These are phyloP conservation scores for Magnolia kwangsiensis DNA, from an alignment of 164 flowering plant species.

Conservation along the genomic window DNA sequence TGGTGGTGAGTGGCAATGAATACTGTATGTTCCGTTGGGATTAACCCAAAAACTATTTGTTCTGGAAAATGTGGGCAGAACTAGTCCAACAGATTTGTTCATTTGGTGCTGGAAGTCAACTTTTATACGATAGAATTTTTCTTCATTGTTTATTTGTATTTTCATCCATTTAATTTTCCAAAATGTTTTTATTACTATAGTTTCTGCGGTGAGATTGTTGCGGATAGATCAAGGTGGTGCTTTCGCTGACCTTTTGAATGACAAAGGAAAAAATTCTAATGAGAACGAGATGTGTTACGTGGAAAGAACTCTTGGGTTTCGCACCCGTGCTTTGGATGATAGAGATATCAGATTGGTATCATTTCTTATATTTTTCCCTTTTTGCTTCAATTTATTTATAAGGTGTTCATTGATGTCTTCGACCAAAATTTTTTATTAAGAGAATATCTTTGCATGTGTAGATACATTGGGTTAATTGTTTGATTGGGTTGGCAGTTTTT, in stretches of 20 bases:
- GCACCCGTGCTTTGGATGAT: constrained; percentile 67
- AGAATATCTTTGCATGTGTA: neutral
- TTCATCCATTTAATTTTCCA: neutral
- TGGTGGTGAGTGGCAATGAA: no score
- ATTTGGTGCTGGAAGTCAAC: constrained; percentile 62
- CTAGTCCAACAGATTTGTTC: constrained; percentile 45
- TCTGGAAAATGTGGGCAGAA: no score
- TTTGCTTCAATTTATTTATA: neutral
- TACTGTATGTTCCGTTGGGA: no score
- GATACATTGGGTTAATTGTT: no score
- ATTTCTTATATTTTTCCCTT: neutral
- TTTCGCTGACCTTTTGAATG: constrained; percentile 84
- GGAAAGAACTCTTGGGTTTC: constrained; percentile 82
- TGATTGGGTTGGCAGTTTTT: no score
- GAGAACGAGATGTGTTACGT: constrained; percentile 86
- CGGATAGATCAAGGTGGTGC: constrained; percentile 88
- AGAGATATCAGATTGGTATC: constrained; percentile 80
- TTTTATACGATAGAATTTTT: neutral
- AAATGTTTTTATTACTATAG: constrained; percentile 29
- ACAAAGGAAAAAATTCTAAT: constrained; percentile 77
- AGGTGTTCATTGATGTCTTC: neutral
- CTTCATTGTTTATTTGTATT: neutral
- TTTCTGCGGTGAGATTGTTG: constrained; percentile 88
- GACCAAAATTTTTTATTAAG: neutral
- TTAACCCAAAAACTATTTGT: no score